A percentile compares a stretch with the other conserved stretches of the same genome.
Evolutionary conservation across 441 rosid genomes (phyloP).

Genomic region (Gossypium gossypioides): DNA sequence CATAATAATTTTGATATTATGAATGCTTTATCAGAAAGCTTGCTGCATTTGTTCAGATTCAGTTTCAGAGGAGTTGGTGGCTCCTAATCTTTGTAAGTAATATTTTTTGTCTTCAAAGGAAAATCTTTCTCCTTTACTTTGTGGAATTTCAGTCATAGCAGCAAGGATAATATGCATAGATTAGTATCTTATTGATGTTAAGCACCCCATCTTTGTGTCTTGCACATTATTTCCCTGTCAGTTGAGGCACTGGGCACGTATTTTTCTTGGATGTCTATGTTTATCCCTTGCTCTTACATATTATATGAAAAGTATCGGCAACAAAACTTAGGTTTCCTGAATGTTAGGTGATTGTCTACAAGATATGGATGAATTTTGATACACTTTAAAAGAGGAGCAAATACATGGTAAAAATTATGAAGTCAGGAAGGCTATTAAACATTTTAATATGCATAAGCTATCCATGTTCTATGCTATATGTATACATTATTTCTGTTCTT

Average conservation of each 20-base stretch:
- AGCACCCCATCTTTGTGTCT: background rate
- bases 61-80: constrained; percentile 53
- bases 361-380: background rate
- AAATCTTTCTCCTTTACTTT: constrained; percentile 4
- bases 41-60: constrained; percentile 67
- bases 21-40: constrained; percentile 46
- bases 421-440: background rate
- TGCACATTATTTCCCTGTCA: background rate
- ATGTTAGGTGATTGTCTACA: background rate
- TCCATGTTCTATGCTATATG: background rate
- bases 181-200: background rate
- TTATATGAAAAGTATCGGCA: background rate
- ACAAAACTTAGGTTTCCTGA: background rate
- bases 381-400: background rate
- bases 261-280: background rate
- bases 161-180: background rate
- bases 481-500: background rate
- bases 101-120: constrained; percentile 5
- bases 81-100: constrained; percentile 77
- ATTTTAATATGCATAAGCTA: background rate
- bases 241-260: background rate
- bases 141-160: background rate
- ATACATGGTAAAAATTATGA: background rate
- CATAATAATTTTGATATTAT: constrained; percentile 14
- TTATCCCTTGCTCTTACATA: background rate